phyloP scores from a whole-genome alignment of 371 early-diverging fungal species.

The Catenaria anguillulae region DNA sequence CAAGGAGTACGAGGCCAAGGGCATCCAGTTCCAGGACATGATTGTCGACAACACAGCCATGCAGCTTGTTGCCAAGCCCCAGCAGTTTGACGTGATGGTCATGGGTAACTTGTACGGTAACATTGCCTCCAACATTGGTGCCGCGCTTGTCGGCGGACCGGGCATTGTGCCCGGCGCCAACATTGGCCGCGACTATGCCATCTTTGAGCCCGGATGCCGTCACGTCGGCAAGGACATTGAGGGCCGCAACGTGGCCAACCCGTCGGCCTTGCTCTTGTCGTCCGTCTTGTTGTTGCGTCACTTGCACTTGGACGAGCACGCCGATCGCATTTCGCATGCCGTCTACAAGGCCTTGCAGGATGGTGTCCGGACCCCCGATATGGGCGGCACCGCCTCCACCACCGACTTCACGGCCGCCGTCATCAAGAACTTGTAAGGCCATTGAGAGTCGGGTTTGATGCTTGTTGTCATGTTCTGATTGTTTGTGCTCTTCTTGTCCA shows the following conservation, averaged over 20 bases:
- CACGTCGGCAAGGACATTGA: slow-evolving; percentile 86
- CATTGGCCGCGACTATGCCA: slow-evolving; percentile 87
- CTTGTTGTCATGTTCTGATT: too few species aligned
- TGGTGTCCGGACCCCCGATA: slow-evolving; percentile 57
- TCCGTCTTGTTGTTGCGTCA: slow-evolving; percentile 87
- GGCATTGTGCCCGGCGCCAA: slow-evolving; percentile 90
- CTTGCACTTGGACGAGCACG: slow-evolving; percentile 66
- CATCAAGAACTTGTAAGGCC: slow-evolving; percentile 21
- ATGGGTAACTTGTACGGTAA: slow-evolving; percentile 96
- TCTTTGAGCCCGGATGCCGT: slow-evolving; percentile 93
- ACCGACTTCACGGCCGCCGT: slow-evolving; percentile 79
- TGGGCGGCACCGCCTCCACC: slow-evolving; percentile 61
- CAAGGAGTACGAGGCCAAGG: slow-evolving; percentile 71
- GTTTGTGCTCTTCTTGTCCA: too few species aligned
- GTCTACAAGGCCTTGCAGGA: slow-evolving; percentile 51
- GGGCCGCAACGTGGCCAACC: slow-evolving; percentile 84
- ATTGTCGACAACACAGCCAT: slow-evolving; percentile 97
- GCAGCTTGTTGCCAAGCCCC: slow-evolving; percentile 91
- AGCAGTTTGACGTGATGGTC: slow-evolving; percentile 95
- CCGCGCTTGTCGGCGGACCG: slow-evolving; percentile 87
- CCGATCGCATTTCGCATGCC: slow-evolving; percentile 67
- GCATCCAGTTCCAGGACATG: slow-evolving; percentile 88
- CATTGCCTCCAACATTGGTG: slow-evolving; percentile 90
- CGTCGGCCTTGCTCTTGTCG: slow-evolving; percentile 74
- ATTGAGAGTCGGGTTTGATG: too few species aligned